Evolutionary conservation across 805 yeast species (phyloP), one percentile per base, ranked within the genome.

Genomic region (Schizosaccharomyces osmophilus): DNA sequence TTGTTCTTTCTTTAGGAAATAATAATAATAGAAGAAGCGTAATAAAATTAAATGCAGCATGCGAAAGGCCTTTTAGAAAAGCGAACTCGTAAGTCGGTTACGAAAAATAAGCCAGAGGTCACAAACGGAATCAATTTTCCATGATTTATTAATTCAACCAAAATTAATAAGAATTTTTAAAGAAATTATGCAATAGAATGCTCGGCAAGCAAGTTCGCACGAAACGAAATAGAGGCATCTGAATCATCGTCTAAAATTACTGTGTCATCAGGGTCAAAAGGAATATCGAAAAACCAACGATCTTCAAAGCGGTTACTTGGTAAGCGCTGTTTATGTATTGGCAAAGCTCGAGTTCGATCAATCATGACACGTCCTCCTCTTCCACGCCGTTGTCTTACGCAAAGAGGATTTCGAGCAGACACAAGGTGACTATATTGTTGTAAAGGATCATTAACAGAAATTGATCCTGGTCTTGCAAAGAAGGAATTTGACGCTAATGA

Each of bases 321-420:
- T 29, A 17, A 11, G 3, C 57, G 31, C 36, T 17, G 36, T 15
- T 13, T 22, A 17, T 51, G 57, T 11, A 51, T 29, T 22, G 57
- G 57, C 57, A 51, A 51, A 17, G 57, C 57, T 6, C 36, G 36
- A 24, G 57, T 57, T 8, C 95, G 76, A 72, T 89, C 97, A 63
- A 89, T 71, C 73, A 84, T 85, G 22, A 78, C 72, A 58, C 84
- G 76, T 48, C 85, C 85, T 59, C 77, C 75, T 67, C 95, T 78
- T 22, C 93, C 95, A 43, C 76, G 73, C 67, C 97, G 79, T 68
- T 82, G 83, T 64, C 57, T 22, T 17, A 51, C 97, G 77, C 62
- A 87, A 72, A 62, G 68, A 8, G n/a, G 41, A 61, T 32, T 31
- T 19, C 57, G n/a, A 22, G 36, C 42, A 19, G 29, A 17, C 31